Conservation (phyloP, 441 rosid genomes). For the Populus tomentosa region DNA sequence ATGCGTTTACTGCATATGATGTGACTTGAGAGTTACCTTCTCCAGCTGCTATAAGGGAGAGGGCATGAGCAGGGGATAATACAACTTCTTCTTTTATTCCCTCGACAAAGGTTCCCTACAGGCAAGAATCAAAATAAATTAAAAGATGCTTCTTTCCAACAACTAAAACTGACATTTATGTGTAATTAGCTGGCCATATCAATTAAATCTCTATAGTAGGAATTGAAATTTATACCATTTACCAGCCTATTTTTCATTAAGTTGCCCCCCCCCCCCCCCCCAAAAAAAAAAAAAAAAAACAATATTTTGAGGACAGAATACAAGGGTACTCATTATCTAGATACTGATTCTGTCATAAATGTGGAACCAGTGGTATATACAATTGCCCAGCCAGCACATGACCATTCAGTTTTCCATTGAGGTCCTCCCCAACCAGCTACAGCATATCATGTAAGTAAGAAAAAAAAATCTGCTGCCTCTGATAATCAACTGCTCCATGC, state of each 20-base stretch:
- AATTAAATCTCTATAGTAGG: no score
- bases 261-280: background rate
- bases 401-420: background rate
- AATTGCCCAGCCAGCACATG: constrained; percentile 2
- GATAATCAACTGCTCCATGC: background rate
- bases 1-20: constrained; percentile 4
- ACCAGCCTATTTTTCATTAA: background rate
- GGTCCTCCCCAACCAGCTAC: background rate
- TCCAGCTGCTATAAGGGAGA: constrained; percentile 98
- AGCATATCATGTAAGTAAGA: background rate
- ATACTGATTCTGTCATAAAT: background rate
- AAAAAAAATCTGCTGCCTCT: background rate
- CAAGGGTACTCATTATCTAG: background rate
- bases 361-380: background rate
- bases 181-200: background rate
- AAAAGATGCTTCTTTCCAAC: constrained; percentile 3
- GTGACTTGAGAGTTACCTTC: constrained; percentile 66
- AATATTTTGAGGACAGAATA: no score
- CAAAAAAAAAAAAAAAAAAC: no score
- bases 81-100: constrained; percentile 99
- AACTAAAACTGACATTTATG: background rate
- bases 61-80: constrained; percentile 97
- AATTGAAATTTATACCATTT: background rate
- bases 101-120: constrained; percentile 96
- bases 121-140: constrained; percentile 23